Percentiles rank a stretch among this genome's conserved stretches.
These are phyloP conservation scores for Fraxinus baroniana DNA, from an alignment of 305 asterid genomes.

Conservation along the genomic window DNA sequence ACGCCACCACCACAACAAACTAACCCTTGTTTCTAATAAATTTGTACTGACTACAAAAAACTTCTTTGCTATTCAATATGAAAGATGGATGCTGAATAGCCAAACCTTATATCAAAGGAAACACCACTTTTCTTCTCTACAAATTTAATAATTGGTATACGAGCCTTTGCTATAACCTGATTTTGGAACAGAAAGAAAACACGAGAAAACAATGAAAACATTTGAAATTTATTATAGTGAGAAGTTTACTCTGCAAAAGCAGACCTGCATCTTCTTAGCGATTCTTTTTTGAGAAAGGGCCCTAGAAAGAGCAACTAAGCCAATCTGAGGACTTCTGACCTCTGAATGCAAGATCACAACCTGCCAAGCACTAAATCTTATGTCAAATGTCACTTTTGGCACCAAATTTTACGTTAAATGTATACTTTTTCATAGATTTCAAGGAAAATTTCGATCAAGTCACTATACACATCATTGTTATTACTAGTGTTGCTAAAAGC, in stretches of 20 bases:
- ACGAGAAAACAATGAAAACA: constrained; percentile 1
- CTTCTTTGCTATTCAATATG: not conserved
- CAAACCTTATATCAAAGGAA: constrained; percentile 83
- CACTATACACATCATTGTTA: not conserved
- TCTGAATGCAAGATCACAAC: constrained; percentile 79
- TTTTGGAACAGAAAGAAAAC: constrained; percentile 4
- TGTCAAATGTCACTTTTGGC: not conserved
- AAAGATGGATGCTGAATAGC: not conserved
- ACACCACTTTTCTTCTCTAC: constrained; percentile 85
- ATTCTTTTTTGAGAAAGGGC: constrained; percentile 86
- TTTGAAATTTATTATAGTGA: constrained; percentile 17
- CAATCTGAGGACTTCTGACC: constrained; percentile 69
- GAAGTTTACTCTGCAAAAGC: constrained; percentile 15
- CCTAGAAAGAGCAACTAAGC: constrained; percentile 84
- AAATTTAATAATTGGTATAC: constrained; percentile 89
- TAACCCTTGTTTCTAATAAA: not conserved
- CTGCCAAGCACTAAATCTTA: constrained; percentile 36
- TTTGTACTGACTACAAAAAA: not conserved
- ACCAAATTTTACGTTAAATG: constrained; percentile 5
- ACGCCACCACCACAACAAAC: not conserved
- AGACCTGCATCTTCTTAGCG: constrained; percentile 89
- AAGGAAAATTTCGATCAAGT: not conserved
- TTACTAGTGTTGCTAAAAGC: not conserved
- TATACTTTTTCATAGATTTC: not conserved
- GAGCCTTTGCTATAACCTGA: constrained; percentile 93